Conservation (phyloP, 2,329 filamentous ascomycete species). For the Aspergillus fumigatiaffinis region DNA sequence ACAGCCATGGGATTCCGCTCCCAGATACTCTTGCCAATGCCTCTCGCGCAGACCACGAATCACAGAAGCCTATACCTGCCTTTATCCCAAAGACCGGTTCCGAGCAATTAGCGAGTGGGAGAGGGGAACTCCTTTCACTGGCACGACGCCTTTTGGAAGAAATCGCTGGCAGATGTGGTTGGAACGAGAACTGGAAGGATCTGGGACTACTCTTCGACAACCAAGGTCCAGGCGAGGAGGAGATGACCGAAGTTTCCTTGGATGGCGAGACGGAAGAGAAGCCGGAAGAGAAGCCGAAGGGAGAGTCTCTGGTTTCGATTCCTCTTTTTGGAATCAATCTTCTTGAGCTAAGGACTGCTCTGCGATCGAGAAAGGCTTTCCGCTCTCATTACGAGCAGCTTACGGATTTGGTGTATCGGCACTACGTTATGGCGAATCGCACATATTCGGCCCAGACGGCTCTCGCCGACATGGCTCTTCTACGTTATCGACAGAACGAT, state of each 20-base stretch:
- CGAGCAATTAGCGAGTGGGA: conserved; percentile 75
- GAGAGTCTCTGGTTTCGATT: conserved; percentile 13
- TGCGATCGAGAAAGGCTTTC: conserved; percentile 61
- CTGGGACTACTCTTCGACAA: conserved; percentile 44
- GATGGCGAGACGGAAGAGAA: conserved; percentile 22
- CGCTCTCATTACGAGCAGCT: conserved; percentile 67
- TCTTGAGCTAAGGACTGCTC: conserved; percentile 56
- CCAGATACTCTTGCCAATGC: conserved; percentile 28
- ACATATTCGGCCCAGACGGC: conserved; percentile 71
- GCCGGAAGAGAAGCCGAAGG: conserved; percentile 13
- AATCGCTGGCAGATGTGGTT: conserved; percentile 66
- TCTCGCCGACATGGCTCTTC: conserved; percentile 77
- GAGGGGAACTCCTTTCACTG: conserved; percentile 76
- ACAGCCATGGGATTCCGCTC: conserved; percentile 27
- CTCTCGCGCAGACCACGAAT: conserved; percentile 43
- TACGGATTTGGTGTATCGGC: conserved; percentile 78
- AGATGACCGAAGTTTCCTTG: conserved; percentile 34
- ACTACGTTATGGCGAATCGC: conserved; percentile 76
- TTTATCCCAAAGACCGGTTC: conserved; percentile 53
- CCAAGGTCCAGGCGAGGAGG: conserved; percentile 22
- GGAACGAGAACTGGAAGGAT: conserved; percentile 71
- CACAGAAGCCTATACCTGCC: conserved; percentile 39
- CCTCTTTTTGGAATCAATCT: conserved; percentile 50
- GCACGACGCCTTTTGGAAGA: conserved; percentile 76
- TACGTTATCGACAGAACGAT: conserved; percentile 75